These are phyloP conservation scores for Aspergillus proliferans DNA, from an alignment of 2,329 filamentous ascomycete genomes.

Conservation along the genomic window DNA sequence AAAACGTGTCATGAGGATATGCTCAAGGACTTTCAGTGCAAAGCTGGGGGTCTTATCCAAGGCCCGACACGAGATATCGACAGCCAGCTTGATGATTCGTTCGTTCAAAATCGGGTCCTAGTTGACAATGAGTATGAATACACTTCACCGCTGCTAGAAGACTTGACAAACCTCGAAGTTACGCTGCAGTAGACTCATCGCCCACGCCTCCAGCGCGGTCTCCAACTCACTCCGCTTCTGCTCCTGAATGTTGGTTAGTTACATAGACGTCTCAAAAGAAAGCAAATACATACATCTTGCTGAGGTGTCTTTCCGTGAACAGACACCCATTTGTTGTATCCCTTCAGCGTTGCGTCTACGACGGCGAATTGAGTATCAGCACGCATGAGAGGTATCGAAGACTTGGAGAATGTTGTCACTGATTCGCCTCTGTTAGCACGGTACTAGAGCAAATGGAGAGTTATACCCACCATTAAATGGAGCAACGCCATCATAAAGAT, in stretches of 20 bases:
- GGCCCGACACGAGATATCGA: slow-evolving; percentile 76
- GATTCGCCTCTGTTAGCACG: slow-evolving; percentile 2
- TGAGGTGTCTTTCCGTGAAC: slow-evolving; percentile 47
- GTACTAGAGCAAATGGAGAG: neutral
- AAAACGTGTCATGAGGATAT: slow-evolving; percentile 81
- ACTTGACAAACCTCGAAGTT: slow-evolving; percentile 29
- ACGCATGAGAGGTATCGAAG: slow-evolving; percentile 49
- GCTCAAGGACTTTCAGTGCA: slow-evolving; percentile 83
- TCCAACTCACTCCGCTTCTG: slow-evolving; percentile 35
- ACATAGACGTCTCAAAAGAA: neutral
- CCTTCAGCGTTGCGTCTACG: slow-evolving; percentile 81
- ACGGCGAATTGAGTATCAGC: slow-evolving; percentile 87
- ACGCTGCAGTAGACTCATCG: slow-evolving; percentile 34
- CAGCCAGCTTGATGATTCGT: slow-evolving; percentile 71
- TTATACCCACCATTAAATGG: slow-evolving; percentile 56
- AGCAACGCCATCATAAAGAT: slow-evolving; percentile 65
- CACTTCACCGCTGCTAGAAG: neutral
- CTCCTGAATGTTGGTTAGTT: slow-evolving; percentile 18
- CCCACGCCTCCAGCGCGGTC: slow-evolving; percentile 36
- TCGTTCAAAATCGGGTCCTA: slow-evolving; percentile 77
- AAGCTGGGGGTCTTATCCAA: slow-evolving; percentile 71
- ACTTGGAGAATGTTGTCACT: slow-evolving; percentile 36
- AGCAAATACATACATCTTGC: slow-evolving; percentile 34
- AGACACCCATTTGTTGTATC: slow-evolving; percentile 73
- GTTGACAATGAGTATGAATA: neutral